Evolutionary conservation across 2,329 filamentous ascomycete species (phyloP).

Genomic region (Corynespora cassiicola): DNA sequence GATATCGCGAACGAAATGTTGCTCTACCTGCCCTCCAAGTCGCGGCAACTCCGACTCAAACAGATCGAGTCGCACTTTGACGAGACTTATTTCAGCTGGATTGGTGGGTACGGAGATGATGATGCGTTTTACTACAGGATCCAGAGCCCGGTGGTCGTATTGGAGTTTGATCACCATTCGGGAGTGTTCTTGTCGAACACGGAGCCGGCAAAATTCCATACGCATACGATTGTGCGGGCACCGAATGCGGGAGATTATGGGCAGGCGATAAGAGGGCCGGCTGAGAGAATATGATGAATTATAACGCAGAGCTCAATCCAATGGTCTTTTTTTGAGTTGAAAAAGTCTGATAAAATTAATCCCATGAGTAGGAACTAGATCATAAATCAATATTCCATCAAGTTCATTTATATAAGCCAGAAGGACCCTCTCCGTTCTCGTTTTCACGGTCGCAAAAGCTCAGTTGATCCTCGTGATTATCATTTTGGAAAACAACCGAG

Average conservation of each 20-base stretch:
- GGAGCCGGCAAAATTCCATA: slow-evolving; percentile 78
- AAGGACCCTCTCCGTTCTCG: slow-evolving; percentile 8
- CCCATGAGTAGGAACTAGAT: no score
- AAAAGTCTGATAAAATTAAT: no score
- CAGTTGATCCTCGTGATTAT: not conserved
- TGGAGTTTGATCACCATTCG: slow-evolving; percentile 82
- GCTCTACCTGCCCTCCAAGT: slow-evolving; percentile 67
- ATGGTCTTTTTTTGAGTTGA: no score
- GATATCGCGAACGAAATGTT: slow-evolving; percentile 70
- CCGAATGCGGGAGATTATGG: slow-evolving; percentile 83
- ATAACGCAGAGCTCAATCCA: no score
- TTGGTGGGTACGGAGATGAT: slow-evolving; percentile 69
- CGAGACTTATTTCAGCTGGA: slow-evolving; percentile 85
- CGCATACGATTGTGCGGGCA: slow-evolving; percentile 74
- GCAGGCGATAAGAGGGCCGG: slow-evolving; percentile 52
- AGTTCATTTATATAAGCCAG: not conserved
- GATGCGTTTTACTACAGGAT: slow-evolving; percentile 81
- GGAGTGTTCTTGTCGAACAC: slow-evolving; percentile 78
- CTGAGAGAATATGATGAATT: slow-evolving; percentile 8
- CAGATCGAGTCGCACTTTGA: slow-evolving; percentile 62
- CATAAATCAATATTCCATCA: not conserved
- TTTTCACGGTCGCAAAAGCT: not conserved
- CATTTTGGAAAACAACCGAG: slow-evolving; percentile 1
- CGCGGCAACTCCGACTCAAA: slow-evolving; percentile 62
- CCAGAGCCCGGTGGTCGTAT: slow-evolving; percentile 75